A percentile compares a stretch with the other conserved stretches of the same genome.
Conservation (phyloP, 148 eudicot species). For the Arctostaphylos glauca region DNA sequence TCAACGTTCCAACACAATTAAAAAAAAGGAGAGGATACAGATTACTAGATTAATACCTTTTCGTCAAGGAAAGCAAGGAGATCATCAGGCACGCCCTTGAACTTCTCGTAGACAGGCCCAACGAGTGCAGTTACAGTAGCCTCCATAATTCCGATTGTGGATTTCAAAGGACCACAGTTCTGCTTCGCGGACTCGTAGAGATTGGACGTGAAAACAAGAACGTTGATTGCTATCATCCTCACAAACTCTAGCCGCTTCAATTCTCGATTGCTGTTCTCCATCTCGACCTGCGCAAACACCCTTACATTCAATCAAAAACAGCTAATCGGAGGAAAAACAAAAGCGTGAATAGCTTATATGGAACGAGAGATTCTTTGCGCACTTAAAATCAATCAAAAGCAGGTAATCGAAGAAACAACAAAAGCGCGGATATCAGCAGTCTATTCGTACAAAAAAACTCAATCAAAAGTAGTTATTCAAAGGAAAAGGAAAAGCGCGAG, state of each 20-base stretch:
- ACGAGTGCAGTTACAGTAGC: slow-evolving; percentile 37
- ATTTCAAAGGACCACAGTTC: slow-evolving; percentile 43
- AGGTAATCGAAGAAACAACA: not conserved
- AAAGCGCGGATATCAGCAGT: not conserved
- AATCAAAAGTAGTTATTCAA: not conserved
- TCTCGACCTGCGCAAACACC: slow-evolving; percentile 11
- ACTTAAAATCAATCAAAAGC: not conserved
- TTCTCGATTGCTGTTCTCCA: slow-evolving; percentile 31
- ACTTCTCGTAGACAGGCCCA: slow-evolving; percentile 35
- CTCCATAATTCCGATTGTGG: slow-evolving; percentile 36
- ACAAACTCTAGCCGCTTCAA: slow-evolving; percentile 49
- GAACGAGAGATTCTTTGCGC: not conserved
- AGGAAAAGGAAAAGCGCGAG: not conserved
- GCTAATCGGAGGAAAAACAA: not conserved
- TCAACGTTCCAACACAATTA: not conserved
- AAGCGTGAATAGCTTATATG: not conserved
- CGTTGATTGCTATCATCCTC: slow-evolving; percentile 32
- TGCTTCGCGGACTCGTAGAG: slow-evolving; percentile 48
- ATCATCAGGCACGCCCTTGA: slow-evolving; percentile 37
- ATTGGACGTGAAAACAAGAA: slow-evolving; percentile 29
- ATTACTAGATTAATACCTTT: slow-evolving; percentile 30
- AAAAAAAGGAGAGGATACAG: not conserved
- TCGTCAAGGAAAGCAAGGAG: slow-evolving; percentile 44
- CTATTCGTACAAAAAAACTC: not conserved
- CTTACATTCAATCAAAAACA: not conserved